Evolutionary conservation across 805 yeast genomes (phyloP).

Genomic region (Candida saitoana): DNA sequence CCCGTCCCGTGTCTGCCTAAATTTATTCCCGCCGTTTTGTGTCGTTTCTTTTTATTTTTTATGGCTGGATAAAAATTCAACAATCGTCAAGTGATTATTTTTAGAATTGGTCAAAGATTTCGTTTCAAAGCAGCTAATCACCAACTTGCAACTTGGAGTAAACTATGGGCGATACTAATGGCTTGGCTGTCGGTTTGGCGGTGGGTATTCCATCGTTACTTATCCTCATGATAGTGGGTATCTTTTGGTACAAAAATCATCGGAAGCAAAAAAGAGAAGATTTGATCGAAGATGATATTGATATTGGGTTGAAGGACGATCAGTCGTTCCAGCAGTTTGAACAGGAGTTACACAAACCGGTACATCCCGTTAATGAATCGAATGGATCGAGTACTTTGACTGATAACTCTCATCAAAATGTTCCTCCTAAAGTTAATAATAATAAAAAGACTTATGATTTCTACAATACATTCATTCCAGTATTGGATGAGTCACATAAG

Average conservation of each 20-base stretch:
- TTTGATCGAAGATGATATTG: constrained; percentile 21
- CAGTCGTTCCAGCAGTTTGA: constrained; percentile 33
- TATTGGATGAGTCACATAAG: constrained; percentile 13
- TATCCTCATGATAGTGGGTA: constrained; percentile 18
- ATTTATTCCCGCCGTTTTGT: background rate
- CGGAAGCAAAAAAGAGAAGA: constrained; percentile 32
- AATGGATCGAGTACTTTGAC: constrained; percentile 4
- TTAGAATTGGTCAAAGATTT: background rate
- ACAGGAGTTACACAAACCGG: constrained; percentile 30
- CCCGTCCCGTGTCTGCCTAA: background rate
- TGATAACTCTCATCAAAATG: background rate
- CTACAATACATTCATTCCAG: constrained; percentile 41
- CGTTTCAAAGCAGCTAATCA: too few species aligned
- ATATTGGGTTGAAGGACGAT: constrained; percentile 34
- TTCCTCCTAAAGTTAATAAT: constrained; percentile 2
- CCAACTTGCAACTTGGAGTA: background rate
- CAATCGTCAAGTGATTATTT: background rate
- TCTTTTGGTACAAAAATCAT: constrained; percentile 29
- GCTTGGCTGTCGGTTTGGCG: constrained; percentile 39
- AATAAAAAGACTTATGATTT: constrained; percentile 32
- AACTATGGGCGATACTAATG: constrained; percentile 15
- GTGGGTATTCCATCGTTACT: constrained; percentile 38
- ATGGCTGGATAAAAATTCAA: background rate
- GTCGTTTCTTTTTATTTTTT: background rate
- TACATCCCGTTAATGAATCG: constrained; percentile 2